Evolutionary conservation across 371 early-diverging fungal species (phyloP).

Genomic region (Basidiobolus meristosporus): DNA sequence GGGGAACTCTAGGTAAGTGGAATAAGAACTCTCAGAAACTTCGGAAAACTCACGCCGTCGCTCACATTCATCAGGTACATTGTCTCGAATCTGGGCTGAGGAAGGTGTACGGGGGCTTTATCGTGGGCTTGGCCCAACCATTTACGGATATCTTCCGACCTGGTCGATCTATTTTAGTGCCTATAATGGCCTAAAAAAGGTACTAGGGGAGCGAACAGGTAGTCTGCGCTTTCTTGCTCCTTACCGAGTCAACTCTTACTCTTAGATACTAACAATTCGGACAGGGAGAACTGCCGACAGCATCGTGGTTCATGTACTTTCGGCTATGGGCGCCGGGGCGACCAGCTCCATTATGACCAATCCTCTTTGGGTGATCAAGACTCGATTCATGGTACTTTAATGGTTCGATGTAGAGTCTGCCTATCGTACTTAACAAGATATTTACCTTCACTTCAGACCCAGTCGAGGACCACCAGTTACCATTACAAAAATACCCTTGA

Average conservation of each 20-base stretch:
- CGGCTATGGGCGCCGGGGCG: slow-evolving; percentile 73
- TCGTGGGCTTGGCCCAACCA: slow-evolving; percentile 73
- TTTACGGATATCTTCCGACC: slow-evolving; percentile 75
- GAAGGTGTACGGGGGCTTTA: slow-evolving; percentile 83
- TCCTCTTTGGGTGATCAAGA: slow-evolving; percentile 88
- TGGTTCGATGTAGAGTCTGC: not conserved
- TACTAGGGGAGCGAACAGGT: slow-evolving; percentile 5
- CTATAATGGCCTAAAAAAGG: slow-evolving; percentile 39
- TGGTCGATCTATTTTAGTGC: slow-evolving; percentile 82
- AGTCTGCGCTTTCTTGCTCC: not conserved
- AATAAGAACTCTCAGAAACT: not conserved
- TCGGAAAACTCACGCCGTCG: not conserved
- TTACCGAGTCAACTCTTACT: too few species aligned
- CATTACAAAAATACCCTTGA: slow-evolving; percentile 46
- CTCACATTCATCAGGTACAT: slow-evolving; percentile 19
- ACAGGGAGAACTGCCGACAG: too few species aligned
- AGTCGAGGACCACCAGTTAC: slow-evolving; percentile 41
- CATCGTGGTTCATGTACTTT: slow-evolving; percentile 43
- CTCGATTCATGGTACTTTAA: slow-evolving; percentile 59
- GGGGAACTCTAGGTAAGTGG: slow-evolving; percentile 17
- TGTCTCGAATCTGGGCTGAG: slow-evolving; percentile 53
- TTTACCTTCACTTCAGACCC: slow-evolving; percentile 24
- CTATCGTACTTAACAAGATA: not conserved
- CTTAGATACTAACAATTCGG: not conserved
- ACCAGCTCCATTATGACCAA: slow-evolving; percentile 61